Conservation (phyloP, 2,329 filamentous ascomycete genomes). For the Drechslerella coelobrocha region DNA sequence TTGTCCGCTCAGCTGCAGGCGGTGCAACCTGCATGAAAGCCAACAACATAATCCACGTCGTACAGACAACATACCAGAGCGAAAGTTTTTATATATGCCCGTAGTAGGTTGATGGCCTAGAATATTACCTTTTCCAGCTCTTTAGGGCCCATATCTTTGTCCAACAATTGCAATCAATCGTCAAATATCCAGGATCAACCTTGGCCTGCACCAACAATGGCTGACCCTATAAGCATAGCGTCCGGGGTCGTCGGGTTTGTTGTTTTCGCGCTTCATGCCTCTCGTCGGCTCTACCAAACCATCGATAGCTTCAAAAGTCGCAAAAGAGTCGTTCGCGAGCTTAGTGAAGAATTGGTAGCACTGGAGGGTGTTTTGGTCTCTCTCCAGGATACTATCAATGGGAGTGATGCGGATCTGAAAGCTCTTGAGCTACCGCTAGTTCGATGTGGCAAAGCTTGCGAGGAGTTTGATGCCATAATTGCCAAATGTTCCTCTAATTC, state of each 20-base stretch:
- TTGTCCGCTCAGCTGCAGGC: too few relatives aligned
- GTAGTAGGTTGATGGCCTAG: too few relatives aligned
- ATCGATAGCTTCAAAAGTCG: constrained; percentile 59
- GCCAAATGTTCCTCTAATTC: constrained; percentile 57
- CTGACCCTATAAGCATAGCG: constrained; percentile 58
- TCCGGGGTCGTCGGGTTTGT: constrained; percentile 58
- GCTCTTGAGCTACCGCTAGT: constrained; percentile 58
- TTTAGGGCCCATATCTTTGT: too few relatives aligned
- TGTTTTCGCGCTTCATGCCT: constrained; percentile 59
- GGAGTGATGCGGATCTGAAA: constrained; percentile 55
- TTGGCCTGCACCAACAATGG: too few relatives aligned
- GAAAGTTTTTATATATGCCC: too few relatives aligned
- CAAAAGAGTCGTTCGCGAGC: constrained; percentile 59
- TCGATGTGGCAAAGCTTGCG: constrained; percentile 60
- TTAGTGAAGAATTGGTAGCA: constrained; percentile 59
- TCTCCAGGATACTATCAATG: constrained; percentile 56
- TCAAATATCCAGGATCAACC: too few relatives aligned
- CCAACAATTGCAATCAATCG: too few relatives aligned
- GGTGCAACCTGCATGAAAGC: too few relatives aligned
- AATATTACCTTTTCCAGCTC: too few relatives aligned
- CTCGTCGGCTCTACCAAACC: constrained; percentile 58
- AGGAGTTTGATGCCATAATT: constrained; percentile 60
- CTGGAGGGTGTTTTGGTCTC: constrained; percentile 58
- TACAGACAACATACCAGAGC: too few relatives aligned
- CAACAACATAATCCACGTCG: too few relatives aligned